phyloP scores from a whole-genome alignment of 1,284 basidiomycete genomes.

The Rhodotorula glutinis region DNA sequence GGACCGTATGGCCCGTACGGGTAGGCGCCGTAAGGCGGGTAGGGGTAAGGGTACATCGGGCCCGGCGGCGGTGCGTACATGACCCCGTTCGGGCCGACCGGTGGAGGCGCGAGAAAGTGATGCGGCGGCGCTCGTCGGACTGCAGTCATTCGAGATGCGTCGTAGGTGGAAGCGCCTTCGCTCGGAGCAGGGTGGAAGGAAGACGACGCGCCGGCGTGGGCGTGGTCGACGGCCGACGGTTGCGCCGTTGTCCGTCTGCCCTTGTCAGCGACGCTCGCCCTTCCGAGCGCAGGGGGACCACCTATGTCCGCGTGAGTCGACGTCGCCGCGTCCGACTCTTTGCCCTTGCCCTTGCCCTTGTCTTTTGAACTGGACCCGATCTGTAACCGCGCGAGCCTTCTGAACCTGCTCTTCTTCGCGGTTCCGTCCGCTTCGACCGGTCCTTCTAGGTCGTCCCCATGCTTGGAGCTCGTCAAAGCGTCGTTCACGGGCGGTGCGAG shows the following conservation, averaged over 20 bases:
- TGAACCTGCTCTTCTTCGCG: constrained; percentile 14
- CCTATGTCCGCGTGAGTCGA: too few relatives aligned
- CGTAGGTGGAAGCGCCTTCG: too few relatives aligned
- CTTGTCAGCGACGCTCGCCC: not conserved
- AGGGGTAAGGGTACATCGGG: not conserved
- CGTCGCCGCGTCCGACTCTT: not conserved
- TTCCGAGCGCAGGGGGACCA: not conserved
- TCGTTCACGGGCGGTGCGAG: not conserved
- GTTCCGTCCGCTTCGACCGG: not conserved
- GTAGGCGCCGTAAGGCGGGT: not conserved
- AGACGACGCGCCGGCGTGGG: too few relatives aligned
- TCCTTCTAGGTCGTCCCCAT: not conserved
- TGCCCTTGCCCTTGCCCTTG: constrained; percentile 6
- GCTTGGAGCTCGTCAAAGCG: not conserved
- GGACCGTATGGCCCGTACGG: constrained; percentile 1
- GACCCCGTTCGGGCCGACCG: not conserved
- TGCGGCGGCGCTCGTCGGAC: not conserved
- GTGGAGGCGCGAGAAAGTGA: not conserved
- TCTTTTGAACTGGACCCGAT: not conserved
- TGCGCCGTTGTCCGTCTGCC: not conserved
- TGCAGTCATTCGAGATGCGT: not conserved
- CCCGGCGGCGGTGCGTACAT: constrained; percentile 4
- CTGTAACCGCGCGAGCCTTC: constrained; percentile 11
- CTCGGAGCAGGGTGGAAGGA: too few relatives aligned
- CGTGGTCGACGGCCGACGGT: not conserved